These are phyloP conservation scores for Rhizophagus prolifer DNA, from an alignment of 192 early-diverging fungal genomes.

Conservation along the genomic window DNA sequence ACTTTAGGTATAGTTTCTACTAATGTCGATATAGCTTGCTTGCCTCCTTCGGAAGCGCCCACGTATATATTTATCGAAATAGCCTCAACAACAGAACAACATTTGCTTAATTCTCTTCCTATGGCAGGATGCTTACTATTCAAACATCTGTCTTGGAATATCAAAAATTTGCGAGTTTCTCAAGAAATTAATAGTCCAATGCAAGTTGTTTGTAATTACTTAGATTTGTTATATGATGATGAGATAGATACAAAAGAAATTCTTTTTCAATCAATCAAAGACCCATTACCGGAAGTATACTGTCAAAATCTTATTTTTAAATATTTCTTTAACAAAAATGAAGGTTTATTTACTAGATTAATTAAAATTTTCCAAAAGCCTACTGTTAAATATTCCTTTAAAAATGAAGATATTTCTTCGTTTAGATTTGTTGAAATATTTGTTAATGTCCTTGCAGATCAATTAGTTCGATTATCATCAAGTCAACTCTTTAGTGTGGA, in stretches of 20 bases:
- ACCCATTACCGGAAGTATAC: background rate
- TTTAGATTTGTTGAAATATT: slow-evolving; percentile 33
- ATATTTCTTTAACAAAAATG: slow-evolving; percentile 28
- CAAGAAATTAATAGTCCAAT: slow-evolving; percentile 23
- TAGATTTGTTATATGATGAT: background rate
- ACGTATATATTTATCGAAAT: slow-evolving; percentile 26
- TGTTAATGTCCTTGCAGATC: slow-evolving; percentile 31
- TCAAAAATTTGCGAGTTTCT: slow-evolving; percentile 17
- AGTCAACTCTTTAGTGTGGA: slow-evolving; percentile 26
- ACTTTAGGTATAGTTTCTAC: background rate
- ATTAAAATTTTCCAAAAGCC: too few relatives aligned
- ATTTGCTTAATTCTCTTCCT: slow-evolving; percentile 22
- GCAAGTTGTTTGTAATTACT: slow-evolving; percentile 20
- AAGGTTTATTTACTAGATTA: too few relatives aligned
- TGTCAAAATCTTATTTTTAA: slow-evolving; percentile 18
- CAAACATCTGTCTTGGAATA: slow-evolving; percentile 19
- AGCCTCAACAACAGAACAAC: slow-evolving; percentile 25
- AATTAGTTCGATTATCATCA: slow-evolving; percentile 31
- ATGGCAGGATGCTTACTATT: background rate
- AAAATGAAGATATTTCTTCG: slow-evolving; percentile 1
- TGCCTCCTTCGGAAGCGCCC: background rate
- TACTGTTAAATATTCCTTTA: too few relatives aligned
- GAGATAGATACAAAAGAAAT: slow-evolving; percentile 19
- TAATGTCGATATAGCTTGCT: background rate
- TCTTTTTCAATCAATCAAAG: background rate